Evolutionary conservation across 2,329 filamentous ascomycete genomes (phyloP).

Genomic region (Monosporascus sp.): DNA sequence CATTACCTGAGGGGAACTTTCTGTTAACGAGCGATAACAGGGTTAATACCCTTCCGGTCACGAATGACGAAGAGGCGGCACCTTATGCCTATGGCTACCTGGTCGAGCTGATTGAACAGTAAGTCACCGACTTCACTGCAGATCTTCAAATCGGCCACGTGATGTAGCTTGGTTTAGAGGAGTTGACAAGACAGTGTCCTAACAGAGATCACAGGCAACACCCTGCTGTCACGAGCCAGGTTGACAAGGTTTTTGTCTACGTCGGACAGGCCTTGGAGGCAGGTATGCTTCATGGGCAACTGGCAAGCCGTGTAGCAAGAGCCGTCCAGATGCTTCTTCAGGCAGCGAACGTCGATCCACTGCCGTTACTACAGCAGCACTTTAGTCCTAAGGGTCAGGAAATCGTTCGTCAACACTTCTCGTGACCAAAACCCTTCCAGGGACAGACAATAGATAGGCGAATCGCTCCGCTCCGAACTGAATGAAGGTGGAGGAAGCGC

Average conservation of each 20-base stretch:
- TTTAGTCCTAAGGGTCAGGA: conserved; percentile 77
- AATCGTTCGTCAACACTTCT: conserved; percentile 73
- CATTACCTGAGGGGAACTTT: background rate
- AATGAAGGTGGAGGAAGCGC: background rate
- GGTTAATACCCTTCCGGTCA: conserved; percentile 85
- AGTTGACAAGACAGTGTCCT: background rate
- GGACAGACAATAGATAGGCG: conserved; percentile 14
- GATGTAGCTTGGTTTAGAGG: background rate
- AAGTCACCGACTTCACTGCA: conserved; percentile 39
- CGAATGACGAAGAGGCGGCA: conserved; percentile 94
- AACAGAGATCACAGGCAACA: conserved; percentile 62
- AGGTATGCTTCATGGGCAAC: conserved; percentile 82
- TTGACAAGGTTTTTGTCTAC: conserved; percentile 75
- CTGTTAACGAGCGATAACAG: conserved; percentile 11
- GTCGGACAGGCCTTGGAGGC: conserved; percentile 87
- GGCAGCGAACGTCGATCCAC: conserved; percentile 68
- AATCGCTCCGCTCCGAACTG: background rate
- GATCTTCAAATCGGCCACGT: background rate
- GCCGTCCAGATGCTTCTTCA: conserved; percentile 75
- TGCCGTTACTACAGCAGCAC: conserved; percentile 62
- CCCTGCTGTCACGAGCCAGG: conserved; percentile 70
- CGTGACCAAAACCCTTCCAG: conserved; percentile 30
- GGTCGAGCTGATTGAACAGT: conserved; percentile 89
- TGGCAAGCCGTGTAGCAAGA: conserved; percentile 68
- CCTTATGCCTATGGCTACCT: conserved; percentile 94